A percentile compares a stretch with the other conserved stretches of the same genome.
Conservation (phyloP, 345 rosid species). For the Euphorbia lathyris region DNA sequence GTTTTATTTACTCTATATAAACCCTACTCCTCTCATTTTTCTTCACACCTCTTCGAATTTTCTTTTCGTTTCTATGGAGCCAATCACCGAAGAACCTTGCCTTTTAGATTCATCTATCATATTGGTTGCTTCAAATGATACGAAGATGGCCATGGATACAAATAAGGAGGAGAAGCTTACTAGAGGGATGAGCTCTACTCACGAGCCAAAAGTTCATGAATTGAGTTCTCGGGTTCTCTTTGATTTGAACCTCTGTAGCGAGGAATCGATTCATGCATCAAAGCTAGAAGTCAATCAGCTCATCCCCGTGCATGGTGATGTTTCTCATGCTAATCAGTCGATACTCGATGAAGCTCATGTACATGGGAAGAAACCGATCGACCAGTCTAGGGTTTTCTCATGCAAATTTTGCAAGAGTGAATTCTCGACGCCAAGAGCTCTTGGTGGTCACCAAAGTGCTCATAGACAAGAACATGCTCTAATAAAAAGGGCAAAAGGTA, state of each 20-base stretch:
- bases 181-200: not conserved
- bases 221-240: slow-evolving; percentile 13
- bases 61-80: slow-evolving; percentile 25
- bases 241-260: slow-evolving; percentile 25
- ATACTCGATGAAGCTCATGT: not conserved
- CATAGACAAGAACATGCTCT: slow-evolving; percentile 63
- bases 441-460: slow-evolving; percentile 84
- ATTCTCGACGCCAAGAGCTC: slow-evolving; percentile 66
- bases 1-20: slow-evolving; percentile 19
- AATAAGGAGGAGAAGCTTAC: slow-evolving; percentile 18
- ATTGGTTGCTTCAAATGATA: slow-evolving; percentile 29
- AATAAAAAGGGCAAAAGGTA: slow-evolving; percentile 50
- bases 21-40: not conserved
- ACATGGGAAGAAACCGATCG: not conserved
- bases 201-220: not conserved
- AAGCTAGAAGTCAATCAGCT: slow-evolving; percentile 35
- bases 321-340: slow-evolving; percentile 4
- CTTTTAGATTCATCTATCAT: slow-evolving; percentile 34
- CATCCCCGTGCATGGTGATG: not conserved
- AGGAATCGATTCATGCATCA: slow-evolving; percentile 14
- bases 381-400: slow-evolving; percentile 31
- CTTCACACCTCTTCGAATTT: not conserved
- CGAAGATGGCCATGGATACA: not conserved
- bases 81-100: slow-evolving; percentile 11
- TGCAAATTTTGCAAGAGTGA: slow-evolving; percentile 60